A percentile compares a stretch with the other conserved stretches of the same genome.
Conservation (phyloP, 2,329 filamentous ascomycete species). For the Cladophialophora chaetospira region DNA sequence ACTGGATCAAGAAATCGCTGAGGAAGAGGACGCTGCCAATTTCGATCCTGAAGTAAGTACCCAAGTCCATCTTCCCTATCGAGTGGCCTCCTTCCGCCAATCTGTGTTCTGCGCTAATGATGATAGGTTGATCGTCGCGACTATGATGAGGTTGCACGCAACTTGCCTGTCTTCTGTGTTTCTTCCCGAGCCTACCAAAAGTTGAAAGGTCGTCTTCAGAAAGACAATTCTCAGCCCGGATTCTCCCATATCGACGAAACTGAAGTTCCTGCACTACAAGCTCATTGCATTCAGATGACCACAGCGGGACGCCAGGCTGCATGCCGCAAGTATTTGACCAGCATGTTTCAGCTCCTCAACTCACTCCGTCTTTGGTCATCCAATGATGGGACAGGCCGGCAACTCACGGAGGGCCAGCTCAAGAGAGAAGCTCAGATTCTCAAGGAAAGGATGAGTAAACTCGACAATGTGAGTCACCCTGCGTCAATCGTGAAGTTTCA, state of each 20-base stretch:
- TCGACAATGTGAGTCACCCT: constrained; percentile 40
- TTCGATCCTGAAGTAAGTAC: constrained; percentile 53
- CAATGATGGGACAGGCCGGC: constrained; percentile 45
- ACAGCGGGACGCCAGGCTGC: constrained; percentile 49
- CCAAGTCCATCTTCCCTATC: neutral
- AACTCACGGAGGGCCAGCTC: constrained; percentile 45
- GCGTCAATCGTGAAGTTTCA: neutral
- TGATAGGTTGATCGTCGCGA: constrained; percentile 53
- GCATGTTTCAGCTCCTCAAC: constrained; percentile 53
- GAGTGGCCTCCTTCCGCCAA: neutral
- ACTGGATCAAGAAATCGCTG: constrained; percentile 58
- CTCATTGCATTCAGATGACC: constrained; percentile 61
- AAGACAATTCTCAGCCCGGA: constrained; percentile 55
- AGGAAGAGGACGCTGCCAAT: constrained; percentile 56
- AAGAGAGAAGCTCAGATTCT: constrained; percentile 44
- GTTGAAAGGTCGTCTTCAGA: constrained; percentile 56
- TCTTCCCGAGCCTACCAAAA: constrained; percentile 65
- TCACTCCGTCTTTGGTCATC: constrained; percentile 56
- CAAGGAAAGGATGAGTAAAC: constrained; percentile 45
- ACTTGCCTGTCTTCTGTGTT: constrained; percentile 66
- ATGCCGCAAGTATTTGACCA: constrained; percentile 55
- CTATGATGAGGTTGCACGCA: constrained; percentile 59
- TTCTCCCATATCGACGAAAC: constrained; percentile 59
- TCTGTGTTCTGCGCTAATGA: neutral
- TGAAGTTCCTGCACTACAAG: constrained; percentile 60